Evolutionary conservation across 495 filamentous ascomycete genomes (phyloP).

Genomic region (Talaromyces adpressus): DNA sequence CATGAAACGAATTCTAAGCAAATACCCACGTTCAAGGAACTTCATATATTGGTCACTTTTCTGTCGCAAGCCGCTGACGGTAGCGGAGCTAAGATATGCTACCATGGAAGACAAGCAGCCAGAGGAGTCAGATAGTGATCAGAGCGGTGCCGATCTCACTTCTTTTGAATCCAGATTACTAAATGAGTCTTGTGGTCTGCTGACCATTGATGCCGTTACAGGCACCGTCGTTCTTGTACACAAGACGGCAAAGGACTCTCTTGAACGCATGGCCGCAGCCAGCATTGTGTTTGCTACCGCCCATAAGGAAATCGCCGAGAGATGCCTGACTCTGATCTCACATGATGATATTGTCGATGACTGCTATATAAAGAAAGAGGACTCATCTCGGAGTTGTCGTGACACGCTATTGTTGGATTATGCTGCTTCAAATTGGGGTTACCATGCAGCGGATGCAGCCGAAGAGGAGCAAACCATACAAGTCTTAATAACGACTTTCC

Average conservation of each 20-base stretch:
- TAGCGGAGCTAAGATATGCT: constrained; percentile 19
- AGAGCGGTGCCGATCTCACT: background rate
- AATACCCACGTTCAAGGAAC: constrained; percentile 14
- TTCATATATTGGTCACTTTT: constrained; percentile 28
- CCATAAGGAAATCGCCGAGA: constrained; percentile 24
- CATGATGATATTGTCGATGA: constrained; percentile 29
- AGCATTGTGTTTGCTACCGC: constrained; percentile 27
- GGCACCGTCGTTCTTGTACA: constrained; percentile 25
- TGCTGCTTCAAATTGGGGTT: constrained; percentile 25
- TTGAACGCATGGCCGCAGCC: constrained; percentile 18
- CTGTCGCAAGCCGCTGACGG: constrained; percentile 18
- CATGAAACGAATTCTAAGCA: constrained; percentile 25
- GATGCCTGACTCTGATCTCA: constrained; percentile 20
- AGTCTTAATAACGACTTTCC: constrained; percentile 24
- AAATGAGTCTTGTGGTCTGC: constrained; percentile 14
- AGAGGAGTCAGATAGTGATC: background rate
- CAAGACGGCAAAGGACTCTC: constrained; percentile 26
- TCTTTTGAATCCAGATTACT: constrained; percentile 17
- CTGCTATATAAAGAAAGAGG: constrained; percentile 19
- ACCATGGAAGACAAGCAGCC: constrained; percentile 6
- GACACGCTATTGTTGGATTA: constrained; percentile 16
- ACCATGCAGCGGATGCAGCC: constrained; percentile 19
- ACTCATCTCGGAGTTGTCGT: constrained; percentile 3
- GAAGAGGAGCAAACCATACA: constrained; percentile 27
- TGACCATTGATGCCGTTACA: constrained; percentile 19